Conservation (phyloP, 371 early-diverging fungal species). For the Mucor ambiguus region DNA sequence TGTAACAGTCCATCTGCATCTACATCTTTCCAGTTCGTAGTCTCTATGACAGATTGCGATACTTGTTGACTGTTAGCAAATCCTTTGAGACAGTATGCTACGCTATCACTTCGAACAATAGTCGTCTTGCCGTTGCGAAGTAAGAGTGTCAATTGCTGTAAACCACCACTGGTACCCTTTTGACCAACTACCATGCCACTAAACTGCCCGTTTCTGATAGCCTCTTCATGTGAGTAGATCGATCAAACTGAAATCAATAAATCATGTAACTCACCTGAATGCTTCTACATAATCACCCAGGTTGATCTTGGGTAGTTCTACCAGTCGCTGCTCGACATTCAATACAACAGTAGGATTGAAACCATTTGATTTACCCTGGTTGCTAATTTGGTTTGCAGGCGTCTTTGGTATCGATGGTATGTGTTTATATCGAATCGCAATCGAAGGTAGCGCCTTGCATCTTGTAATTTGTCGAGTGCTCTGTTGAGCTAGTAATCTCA, state of each 20-base stretch:
- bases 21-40: constrained; percentile 14
- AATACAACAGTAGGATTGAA: not conserved
- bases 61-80: constrained; percentile 26
- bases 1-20: constrained; percentile 20
- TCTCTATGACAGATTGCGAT: constrained; percentile 10
- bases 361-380: not conserved
- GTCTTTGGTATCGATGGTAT: not conserved
- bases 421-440: constrained; percentile 7
- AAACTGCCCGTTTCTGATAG: constrained; percentile 41
- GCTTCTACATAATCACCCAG: constrained; percentile 64
- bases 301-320: constrained; percentile 10
- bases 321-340: not conserved
- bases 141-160: constrained; percentile 46
- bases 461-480: constrained; percentile 1
- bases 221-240: not conserved
- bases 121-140: constrained; percentile 39
- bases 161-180: constrained; percentile 43
- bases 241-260: not conserved
- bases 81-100: constrained; percentile 52
- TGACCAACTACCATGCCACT: constrained; percentile 52
- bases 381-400: not conserved
- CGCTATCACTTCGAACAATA: constrained; percentile 45
- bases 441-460: not conserved
- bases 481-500: constrained; percentile 15
- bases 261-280: constrained; percentile 38